phyloP scores from a whole-genome alignment of 441 rosid genomes.

The Croton setiger region DNA sequence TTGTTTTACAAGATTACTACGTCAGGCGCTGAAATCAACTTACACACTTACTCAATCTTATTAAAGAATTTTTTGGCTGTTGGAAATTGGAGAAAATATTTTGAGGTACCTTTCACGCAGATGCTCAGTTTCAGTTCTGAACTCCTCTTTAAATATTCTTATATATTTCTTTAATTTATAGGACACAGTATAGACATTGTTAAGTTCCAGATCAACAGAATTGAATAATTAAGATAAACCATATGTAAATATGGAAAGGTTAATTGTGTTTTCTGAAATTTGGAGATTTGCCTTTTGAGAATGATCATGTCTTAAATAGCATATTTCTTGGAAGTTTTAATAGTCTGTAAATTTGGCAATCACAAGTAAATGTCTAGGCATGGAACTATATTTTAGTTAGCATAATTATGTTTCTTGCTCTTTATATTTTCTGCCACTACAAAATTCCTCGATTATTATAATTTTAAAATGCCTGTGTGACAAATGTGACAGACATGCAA shows the following conservation, averaged over 20 bases:
- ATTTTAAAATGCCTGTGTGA: not conserved
- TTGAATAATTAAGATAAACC: constrained; percentile 1
- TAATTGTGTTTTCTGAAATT: not conserved
- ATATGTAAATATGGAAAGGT: not conserved
- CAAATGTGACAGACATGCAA: not conserved
- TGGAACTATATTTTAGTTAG: not conserved
- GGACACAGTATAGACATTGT: not conserved
- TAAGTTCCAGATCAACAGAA: constrained; percentile 1
- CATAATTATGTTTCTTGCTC: not conserved
- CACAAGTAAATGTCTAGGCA: not conserved
- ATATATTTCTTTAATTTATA: not conserved
- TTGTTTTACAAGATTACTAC: constrained; percentile 66
- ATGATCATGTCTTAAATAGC: not conserved
- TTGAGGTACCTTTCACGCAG: constrained; percentile 52
- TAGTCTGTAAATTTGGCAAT: not conserved
- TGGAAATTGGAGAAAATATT: constrained; percentile 93
- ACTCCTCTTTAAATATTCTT: constrained; percentile 9
- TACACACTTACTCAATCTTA: constrained; percentile 53
- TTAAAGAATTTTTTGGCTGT: constrained; percentile 66
- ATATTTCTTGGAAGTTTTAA: not conserved
- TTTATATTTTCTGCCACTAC: not conserved
- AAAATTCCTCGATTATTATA: not conserved
- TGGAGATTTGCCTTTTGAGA: not conserved
- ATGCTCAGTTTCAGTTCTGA: constrained; percentile 3
- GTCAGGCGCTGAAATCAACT: constrained; percentile 55